Conservation (phyloP, 106 monocot genomes). For the Ottelia alismoides region DNA sequence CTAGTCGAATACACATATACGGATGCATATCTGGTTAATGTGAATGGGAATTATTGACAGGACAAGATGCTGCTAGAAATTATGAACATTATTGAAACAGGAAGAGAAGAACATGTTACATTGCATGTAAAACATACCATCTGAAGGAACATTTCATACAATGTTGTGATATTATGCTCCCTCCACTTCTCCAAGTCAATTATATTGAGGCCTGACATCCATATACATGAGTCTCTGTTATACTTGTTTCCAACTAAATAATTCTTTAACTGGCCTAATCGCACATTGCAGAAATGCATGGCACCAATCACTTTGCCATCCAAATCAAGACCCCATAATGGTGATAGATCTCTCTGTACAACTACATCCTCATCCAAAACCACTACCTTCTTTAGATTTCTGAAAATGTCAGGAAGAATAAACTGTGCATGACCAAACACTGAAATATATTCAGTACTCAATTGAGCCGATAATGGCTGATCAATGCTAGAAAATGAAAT, state of each 20-base stretch:
- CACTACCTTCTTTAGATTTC: conserved; percentile 51
- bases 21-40: too few species aligned
- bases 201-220: conserved; percentile 86
- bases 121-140: conserved; percentile 29
- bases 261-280: conserved; percentile 53
- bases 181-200: conserved; percentile 83
- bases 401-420: conserved; percentile 72
- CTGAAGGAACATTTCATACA: conserved; percentile 28
- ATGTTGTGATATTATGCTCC: conserved; percentile 33
- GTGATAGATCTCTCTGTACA: conserved; percentile 63
- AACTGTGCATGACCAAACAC: conserved; percentile 82
- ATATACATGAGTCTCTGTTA: conserved; percentile 44
- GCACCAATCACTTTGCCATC: conserved; percentile 79
- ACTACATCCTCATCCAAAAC: conserved; percentile 89
- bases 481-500: conserved; percentile 19
- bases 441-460: conserved; percentile 57
- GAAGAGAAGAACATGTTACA: too few species aligned
- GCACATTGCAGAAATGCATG: conserved; percentile 49
- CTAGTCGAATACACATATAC: too few species aligned
- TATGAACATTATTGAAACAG: too few species aligned
- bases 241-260: conserved; percentile 24
- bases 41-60: too few species aligned
- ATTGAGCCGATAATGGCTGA: conserved; percentile 14
- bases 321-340: conserved; percentile 72
- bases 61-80: too few species aligned